A percentile compares a stretch with the other conserved stretches of the same genome.
Conservation (phyloP, 1,139 yeast genomes). For the Geotrichum siamense region DNA sequence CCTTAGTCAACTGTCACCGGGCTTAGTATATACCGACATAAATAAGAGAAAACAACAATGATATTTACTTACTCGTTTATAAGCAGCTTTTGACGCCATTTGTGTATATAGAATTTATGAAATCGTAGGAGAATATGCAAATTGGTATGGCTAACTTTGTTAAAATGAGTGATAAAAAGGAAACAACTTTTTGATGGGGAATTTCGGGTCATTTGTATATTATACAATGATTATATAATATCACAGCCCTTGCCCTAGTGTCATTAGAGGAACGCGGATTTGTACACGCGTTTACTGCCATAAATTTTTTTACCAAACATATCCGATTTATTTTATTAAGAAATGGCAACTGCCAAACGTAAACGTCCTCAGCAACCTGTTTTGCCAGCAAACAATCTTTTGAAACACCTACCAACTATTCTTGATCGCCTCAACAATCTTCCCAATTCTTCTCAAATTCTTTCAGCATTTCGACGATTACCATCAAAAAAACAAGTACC, state of each 20-base stretch:
- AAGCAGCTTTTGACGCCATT: constrained; percentile 36
- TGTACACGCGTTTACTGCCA: no score
- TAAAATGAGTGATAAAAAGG: no score
- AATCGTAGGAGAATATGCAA: no score
- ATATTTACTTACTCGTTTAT: constrained; percentile 31
- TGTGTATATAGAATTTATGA: not conserved
- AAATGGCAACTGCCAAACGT: constrained; percentile 1
- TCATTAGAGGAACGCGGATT: no score
- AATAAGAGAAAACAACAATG: not conserved
- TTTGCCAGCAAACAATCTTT: not conserved
- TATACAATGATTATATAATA: no score
- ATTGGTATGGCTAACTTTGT: no score
- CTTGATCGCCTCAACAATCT: constrained; percentile 1
- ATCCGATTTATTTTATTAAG: no score
- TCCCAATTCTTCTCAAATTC: constrained; percentile 26
- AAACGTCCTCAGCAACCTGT: not conserved
- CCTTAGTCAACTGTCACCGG: constrained; percentile 58
- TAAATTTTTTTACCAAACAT: no score
- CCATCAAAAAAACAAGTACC: constrained; percentile 74
- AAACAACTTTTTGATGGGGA: no score
- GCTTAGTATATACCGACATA: no score
- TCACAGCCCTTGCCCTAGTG: no score
- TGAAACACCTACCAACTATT: constrained; percentile 5
- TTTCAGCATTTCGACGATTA: constrained; percentile 54
- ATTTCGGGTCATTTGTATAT: no score